Conservation (phyloP, 495 filamentous ascomycete species). For the Penicillium canariense region DNA sequence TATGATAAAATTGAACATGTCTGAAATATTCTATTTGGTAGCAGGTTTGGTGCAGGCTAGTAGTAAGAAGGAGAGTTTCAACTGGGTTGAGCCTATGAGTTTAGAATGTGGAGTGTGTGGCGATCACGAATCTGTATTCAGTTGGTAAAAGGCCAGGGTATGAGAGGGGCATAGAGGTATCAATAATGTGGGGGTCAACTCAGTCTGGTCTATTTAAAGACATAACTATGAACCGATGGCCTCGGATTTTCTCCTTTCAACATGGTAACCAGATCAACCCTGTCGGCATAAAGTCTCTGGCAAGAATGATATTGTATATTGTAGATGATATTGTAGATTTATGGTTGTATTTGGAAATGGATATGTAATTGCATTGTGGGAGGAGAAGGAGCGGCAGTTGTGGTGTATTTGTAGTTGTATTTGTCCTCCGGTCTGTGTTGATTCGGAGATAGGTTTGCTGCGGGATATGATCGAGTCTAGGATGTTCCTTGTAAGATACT, state of each 20-base stretch:
- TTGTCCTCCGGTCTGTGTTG: too few relatives aligned
- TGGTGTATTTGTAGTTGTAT: too few relatives aligned
- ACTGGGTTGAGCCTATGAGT: not conserved
- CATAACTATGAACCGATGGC: not conserved
- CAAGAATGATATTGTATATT: too few relatives aligned
- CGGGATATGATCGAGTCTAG: not conserved
- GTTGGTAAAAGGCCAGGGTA: not conserved
- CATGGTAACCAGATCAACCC: not conserved
- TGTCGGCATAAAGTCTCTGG: too few relatives aligned
- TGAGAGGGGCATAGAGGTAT: not conserved
- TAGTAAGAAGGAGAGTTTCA: not conserved
- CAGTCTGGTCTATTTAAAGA: not conserved
- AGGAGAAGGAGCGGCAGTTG: too few relatives aligned
- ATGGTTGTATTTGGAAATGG: not conserved
- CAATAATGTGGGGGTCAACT: not conserved
- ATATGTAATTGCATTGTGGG: too few relatives aligned
- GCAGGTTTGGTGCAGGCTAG: not conserved
- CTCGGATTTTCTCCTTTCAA: not conserved
- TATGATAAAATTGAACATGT: conserved; percentile 2
- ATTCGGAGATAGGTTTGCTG: not conserved
- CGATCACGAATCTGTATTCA: not conserved
- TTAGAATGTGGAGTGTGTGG: not conserved
- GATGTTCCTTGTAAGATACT: not conserved
- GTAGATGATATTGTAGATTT: not conserved
- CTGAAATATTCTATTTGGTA: not conserved